Evolutionary conservation across 441 rosid species (phyloP).

Genomic region (Pelargonium cotyledonis): DNA sequence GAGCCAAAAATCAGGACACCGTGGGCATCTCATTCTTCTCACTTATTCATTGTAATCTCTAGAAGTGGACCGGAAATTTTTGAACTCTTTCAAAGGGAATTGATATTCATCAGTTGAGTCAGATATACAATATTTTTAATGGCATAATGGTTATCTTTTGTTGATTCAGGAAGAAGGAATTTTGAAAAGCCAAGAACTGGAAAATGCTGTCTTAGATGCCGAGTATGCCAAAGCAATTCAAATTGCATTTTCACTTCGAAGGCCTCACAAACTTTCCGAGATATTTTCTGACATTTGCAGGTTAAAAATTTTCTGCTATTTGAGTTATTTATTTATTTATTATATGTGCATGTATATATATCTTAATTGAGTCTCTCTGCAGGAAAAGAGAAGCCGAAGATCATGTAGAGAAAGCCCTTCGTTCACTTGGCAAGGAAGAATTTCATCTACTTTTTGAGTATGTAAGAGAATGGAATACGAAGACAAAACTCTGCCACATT

Average conservation of each 20-base stretch:
- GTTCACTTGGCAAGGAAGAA: conserved; percentile 65
- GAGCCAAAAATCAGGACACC: not conserved
- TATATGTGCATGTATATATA: conserved; percentile 9
- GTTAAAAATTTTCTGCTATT: conserved; percentile 27
- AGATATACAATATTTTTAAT: not conserved
- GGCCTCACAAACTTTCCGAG: conserved; percentile 75
- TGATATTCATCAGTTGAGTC: too few species aligned
- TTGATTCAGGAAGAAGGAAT: conserved; percentile 64
- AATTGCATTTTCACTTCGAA: conserved; percentile 75
- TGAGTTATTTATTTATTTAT: not conserved
- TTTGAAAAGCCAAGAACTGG: conserved; percentile 78
- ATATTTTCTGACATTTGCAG: conserved; percentile 68
- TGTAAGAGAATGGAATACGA: conserved; percentile 88
- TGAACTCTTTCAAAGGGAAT: too few species aligned
- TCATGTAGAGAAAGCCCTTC: conserved; percentile 58
- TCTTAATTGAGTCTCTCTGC: conserved; percentile 19
- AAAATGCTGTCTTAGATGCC: conserved; percentile 77
- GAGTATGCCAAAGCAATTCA: conserved; percentile 70
- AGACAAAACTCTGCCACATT: conserved; percentile 81
- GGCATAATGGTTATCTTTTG: conserved; percentile 11
- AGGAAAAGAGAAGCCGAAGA: conserved; percentile 52
- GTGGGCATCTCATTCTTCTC: too few species aligned
- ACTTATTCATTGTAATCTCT: too few species aligned
- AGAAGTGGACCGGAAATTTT: too few species aligned
- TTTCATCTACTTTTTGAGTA: conserved; percentile 64